phyloP scores from a whole-genome alignment of 1,284 basidiomycete species.

The Lentinus polychrous region DNA sequence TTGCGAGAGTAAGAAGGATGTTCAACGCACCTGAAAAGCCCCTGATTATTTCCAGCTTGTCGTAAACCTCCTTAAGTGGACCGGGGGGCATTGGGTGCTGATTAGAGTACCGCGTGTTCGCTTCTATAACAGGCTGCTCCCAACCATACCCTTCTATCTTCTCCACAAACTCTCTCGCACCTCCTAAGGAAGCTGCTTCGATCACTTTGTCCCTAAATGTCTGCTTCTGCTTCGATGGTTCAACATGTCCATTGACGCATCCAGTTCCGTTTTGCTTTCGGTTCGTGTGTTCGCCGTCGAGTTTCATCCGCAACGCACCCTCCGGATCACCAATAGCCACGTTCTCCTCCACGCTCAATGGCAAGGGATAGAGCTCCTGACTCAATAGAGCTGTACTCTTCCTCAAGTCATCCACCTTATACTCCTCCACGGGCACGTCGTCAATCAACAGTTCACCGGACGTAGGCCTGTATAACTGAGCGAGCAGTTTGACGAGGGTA shows the following conservation, averaged over 20 bases:
- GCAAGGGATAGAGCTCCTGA: slow-evolving; percentile 67
- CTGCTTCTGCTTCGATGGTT: background rate
- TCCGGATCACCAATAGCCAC: slow-evolving; percentile 58
- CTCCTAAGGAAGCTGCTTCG: slow-evolving; percentile 57
- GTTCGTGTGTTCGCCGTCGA: slow-evolving; percentile 12
- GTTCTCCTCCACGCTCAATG: slow-evolving; percentile 65
- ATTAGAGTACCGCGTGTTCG: slow-evolving; percentile 1
- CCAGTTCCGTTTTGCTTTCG: background rate
- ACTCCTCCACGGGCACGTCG: slow-evolving; percentile 42
- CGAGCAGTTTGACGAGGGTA: slow-evolving; percentile 62
- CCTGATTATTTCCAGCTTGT: slow-evolving; percentile 5
- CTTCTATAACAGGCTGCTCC: slow-evolving; percentile 28
- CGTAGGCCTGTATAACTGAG: slow-evolving; percentile 55
- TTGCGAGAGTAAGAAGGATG: background rate
- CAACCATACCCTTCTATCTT: slow-evolving; percentile 47
- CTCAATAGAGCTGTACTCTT: slow-evolving; percentile 57
- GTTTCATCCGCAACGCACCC: slow-evolving; percentile 36
- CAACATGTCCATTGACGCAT: background rate
- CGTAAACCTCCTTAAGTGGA: slow-evolving; percentile 6
- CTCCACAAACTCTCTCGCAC: slow-evolving; percentile 51
- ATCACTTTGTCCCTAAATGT: slow-evolving; percentile 26
- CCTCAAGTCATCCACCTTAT: slow-evolving; percentile 50
- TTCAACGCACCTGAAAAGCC: slow-evolving; percentile 9
- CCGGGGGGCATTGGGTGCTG: background rate
- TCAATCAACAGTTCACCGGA: slow-evolving; percentile 61